Base-by-base conservation (phyloP, 495 filamentous ascomycete genomes). In the Margaritispora aquatica region DNA sequence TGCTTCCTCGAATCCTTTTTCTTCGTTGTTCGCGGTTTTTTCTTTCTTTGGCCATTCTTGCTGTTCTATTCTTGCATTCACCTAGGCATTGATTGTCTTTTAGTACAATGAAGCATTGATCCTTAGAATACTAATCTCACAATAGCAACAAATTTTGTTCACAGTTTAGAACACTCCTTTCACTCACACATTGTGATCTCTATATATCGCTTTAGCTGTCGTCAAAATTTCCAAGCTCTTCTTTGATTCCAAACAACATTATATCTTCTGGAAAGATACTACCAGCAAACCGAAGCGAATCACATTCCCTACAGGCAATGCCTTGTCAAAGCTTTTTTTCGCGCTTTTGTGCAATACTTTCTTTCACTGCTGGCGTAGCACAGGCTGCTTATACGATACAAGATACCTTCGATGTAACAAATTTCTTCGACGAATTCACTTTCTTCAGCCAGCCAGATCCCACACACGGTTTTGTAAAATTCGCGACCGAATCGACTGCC, bases 401-500 rank as follows among this genome's bases (percentile, higher is more conserved):
- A 53, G 76, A 78, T 52, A 57, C 61, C 53, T 85, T 73, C 69
- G 72, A 78, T 59, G 44, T 60, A 9, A 70, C 56, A 51, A 84
- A 84, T 68, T 84, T 85, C 71, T 85, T 84, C 70, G 60, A 72
- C 26, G 70, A 73, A 47, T 84, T 84, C 65, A 70, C 75, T 34
- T 85, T 84, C 71, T 83, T 74, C 67, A 72, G 58, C 51, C 63
- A 62, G 1, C 55, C 73, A 0, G 87, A 92, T 62, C 87, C 87
- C 1, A 90, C 87, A 5, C 74, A 85, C 62, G 88, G 87, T 9
- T 88, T 79, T 66, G 87, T 90, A 60, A 71, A 84, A 55, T 92
- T 89, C 68, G 71, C 83, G 55, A 75, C 83, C 64, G 72, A 77
- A 23, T 50, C 59, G 22, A 78, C 74, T 10, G 89, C 88, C 27